Conservation (phyloP, 306 rosid species). For the Lathyrus aphaca region DNA sequence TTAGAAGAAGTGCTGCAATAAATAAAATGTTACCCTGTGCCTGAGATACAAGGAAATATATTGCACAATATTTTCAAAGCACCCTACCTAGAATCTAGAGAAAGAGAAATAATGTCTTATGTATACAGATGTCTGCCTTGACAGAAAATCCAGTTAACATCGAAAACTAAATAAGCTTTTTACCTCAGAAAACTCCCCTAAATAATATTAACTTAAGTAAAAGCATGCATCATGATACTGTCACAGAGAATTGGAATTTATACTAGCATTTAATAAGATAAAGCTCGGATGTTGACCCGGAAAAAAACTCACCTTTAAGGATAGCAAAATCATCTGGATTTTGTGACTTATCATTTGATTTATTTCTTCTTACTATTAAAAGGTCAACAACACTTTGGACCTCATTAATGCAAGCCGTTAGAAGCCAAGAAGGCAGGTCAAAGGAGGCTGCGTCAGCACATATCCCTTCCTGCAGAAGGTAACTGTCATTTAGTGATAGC, state of each 20-base stretch:
- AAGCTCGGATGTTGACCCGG: slow-evolving; percentile 45
- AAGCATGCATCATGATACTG: slow-evolving; percentile 32
- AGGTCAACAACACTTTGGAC: slow-evolving; percentile 77
- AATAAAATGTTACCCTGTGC: slow-evolving; percentile 34
- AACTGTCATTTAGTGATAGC: slow-evolving; percentile 37
- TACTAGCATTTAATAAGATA: slow-evolving; percentile 34
- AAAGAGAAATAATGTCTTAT: neutral
- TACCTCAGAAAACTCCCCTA: slow-evolving; percentile 5
- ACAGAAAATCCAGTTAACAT: slow-evolving; percentile 36
- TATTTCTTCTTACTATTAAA: slow-evolving; percentile 69
- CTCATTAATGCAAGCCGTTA: slow-evolving; percentile 82
- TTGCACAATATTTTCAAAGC: slow-evolving; percentile 22
- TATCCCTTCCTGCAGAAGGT: slow-evolving; percentile 78
- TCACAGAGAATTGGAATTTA: slow-evolving; percentile 36
- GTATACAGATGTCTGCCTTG: slow-evolving; percentile 26
- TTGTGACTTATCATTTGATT: slow-evolving; percentile 67
- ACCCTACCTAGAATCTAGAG: slow-evolving; percentile 29
- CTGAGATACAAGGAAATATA: slow-evolving; percentile 33
- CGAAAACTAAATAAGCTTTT: slow-evolving; percentile 22
- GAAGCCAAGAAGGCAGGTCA: slow-evolving; percentile 91
- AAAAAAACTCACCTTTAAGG: slow-evolving; percentile 65
- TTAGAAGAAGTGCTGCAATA: slow-evolving; percentile 84
- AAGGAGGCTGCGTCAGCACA: slow-evolving; percentile 98
- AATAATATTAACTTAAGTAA: slow-evolving; percentile 8
- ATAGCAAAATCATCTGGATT: slow-evolving; percentile 88